Evolutionary conservation across 1,284 basidiomycete genomes (phyloP).

Genomic region (Pisolithus thermaeus): DNA sequence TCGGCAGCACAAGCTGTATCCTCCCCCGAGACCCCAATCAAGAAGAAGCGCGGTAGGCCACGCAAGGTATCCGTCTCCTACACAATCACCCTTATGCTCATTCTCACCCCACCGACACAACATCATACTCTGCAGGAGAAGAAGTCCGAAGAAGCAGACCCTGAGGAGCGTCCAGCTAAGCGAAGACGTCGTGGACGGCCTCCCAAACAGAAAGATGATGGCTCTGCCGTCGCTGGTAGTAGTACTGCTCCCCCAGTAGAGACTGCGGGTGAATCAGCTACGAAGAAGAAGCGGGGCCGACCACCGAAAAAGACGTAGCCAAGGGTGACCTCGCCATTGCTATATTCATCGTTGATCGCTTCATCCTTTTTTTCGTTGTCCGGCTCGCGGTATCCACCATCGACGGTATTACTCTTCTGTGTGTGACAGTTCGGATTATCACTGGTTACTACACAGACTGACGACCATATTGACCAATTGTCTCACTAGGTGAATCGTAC

Average conservation of each 20-base stretch:
- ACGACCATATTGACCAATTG: conserved; percentile 27
- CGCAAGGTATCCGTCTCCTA: conserved; percentile 54
- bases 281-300: conserved; percentile 66
- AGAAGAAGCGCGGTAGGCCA: conserved; percentile 68
- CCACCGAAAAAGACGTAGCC: conserved; percentile 56
- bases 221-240: conserved; percentile 18
- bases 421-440: conserved; percentile 5
- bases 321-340: conserved; percentile 1
- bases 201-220: conserved; percentile 54
- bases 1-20: conserved; percentile 31
- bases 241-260: conserved; percentile 38
- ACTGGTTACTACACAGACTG: conserved; percentile 24
- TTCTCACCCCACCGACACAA: conserved; percentile 25
- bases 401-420: conserved; percentile 23
- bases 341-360: conserved; percentile 13
- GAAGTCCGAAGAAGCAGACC: conserved; percentile 41
- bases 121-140: conserved; percentile 40
- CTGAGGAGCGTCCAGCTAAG: conserved; percentile 49
- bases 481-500: conserved; percentile 29
- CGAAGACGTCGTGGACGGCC: conserved; percentile 63
- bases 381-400: background rate
- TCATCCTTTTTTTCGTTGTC: conserved; percentile 18
- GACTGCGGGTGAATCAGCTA: conserved; percentile 35
- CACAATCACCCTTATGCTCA: conserved; percentile 6
- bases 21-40: conserved; percentile 34